phyloP scores from a whole-genome alignment of 495 filamentous ascomycete genomes.

The Entonaema liquescens region DNA sequence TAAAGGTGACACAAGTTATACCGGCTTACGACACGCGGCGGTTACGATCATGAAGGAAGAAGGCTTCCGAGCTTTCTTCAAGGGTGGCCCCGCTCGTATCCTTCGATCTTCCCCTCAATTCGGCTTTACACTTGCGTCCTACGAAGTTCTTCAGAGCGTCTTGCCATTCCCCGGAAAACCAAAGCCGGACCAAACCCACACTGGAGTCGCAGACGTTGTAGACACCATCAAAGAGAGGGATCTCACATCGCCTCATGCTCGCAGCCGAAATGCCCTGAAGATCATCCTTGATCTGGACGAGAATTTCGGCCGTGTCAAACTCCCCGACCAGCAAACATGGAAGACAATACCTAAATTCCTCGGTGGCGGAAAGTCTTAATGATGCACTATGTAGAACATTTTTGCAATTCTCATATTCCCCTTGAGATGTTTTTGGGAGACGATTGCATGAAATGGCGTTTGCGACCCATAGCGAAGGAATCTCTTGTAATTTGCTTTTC shows the following conservation, averaged over 20 bases:
- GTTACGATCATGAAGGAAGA: slow-evolving; percentile 85
- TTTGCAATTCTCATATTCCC: slow-evolving; percentile 23
- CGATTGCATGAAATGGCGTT: slow-evolving; percentile 45
- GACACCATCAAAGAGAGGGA: slow-evolving; percentile 61
- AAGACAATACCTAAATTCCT: slow-evolving; percentile 55
- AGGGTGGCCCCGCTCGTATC: slow-evolving; percentile 94
- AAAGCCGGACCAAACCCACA: slow-evolving; percentile 50
- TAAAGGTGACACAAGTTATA: slow-evolving; percentile 90
- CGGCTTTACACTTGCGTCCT: slow-evolving; percentile 94
- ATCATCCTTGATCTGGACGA: slow-evolving; percentile 94
- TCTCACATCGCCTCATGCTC: slow-evolving; percentile 76
- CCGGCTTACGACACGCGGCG: slow-evolving; percentile 85
- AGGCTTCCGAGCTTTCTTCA: slow-evolving; percentile 96
- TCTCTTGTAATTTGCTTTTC: slow-evolving; percentile 32
- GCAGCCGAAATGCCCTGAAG: slow-evolving; percentile 94
- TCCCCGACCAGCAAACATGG: slow-evolving; percentile 64
- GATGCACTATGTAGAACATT: slow-evolving; percentile 27
- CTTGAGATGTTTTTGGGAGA: slow-evolving; percentile 14
- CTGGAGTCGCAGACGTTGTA: slow-evolving; percentile 48
- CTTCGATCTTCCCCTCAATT: slow-evolving; percentile 95
- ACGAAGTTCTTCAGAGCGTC: slow-evolving; percentile 86
- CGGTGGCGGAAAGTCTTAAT: slow-evolving; percentile 38
- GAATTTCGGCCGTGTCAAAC: slow-evolving; percentile 77
- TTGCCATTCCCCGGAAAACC: slow-evolving; percentile 80
- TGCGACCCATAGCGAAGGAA: slow-evolving; percentile 35